A percentile compares a stretch with the other conserved stretches of the same genome.
Evolutionary conservation across 2,329 filamentous ascomycete genomes (phyloP).

Genomic region (Diaporthe velutina): DNA sequence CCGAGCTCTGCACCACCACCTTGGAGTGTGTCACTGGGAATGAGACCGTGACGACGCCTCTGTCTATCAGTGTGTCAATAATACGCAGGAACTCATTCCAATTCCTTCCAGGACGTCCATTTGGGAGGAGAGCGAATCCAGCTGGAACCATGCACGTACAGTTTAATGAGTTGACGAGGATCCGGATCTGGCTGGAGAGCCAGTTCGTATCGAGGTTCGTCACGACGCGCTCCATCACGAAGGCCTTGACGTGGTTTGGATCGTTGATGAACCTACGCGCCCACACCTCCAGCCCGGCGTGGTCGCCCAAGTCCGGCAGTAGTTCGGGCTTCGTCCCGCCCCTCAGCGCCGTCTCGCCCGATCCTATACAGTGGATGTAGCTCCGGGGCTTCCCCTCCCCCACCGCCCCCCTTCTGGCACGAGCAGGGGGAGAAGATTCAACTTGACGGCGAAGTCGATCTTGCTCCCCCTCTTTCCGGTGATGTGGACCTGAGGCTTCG

Average conservation of each 20-base stretch:
- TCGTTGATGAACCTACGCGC: slow-evolving; percentile 62
- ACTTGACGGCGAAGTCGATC: slow-evolving; percentile 65
- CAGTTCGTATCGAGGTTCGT: slow-evolving; percentile 68
- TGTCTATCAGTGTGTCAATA: slow-evolving; percentile 45
- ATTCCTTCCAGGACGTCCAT: not conserved
- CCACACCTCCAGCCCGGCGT: slow-evolving; percentile 62
- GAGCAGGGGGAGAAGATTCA: slow-evolving; percentile 68
- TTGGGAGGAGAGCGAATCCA: too few relatives aligned
- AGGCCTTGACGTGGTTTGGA: slow-evolving; percentile 58
- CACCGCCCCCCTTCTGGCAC: slow-evolving; percentile 53
- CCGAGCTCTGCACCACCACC: slow-evolving; percentile 64
- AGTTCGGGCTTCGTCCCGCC: slow-evolving; percentile 58
- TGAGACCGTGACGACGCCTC: slow-evolving; percentile 61
- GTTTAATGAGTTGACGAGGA: slow-evolving; percentile 61
- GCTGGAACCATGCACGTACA: slow-evolving; percentile 43
- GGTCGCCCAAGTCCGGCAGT: slow-evolving; percentile 56
- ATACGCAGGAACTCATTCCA: not conserved
- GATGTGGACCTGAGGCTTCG: slow-evolving; percentile 66
- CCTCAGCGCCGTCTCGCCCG: slow-evolving; percentile 63
- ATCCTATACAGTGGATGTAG: slow-evolving; percentile 65
- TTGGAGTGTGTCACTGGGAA: slow-evolving; percentile 64
- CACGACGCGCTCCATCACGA: slow-evolving; percentile 65
- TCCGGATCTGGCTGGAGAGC: slow-evolving; percentile 67
- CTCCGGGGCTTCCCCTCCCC: slow-evolving; percentile 55
- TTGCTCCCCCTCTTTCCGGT: slow-evolving; percentile 58